Evolutionary conservation across 1,139 yeast species (phyloP), one percentile per base, ranked within the genome.

Genomic region (Diutina ranongensis): DNA sequence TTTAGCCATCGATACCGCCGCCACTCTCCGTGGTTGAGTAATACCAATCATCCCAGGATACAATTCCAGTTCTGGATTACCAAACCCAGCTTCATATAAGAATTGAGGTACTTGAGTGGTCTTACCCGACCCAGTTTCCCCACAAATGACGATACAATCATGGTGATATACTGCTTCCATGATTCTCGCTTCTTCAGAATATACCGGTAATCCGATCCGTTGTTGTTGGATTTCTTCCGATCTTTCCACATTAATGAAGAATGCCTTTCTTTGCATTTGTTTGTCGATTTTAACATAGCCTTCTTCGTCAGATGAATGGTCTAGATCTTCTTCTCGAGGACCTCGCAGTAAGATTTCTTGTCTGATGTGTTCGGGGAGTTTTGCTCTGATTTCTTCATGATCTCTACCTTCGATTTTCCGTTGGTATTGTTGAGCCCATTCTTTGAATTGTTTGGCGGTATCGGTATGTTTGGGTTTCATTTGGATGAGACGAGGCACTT

Each of bases 121-220:
- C 59, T 92, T 92, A 54, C 98, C 98, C 7, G 55, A 51, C 12
- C 54, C 55, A 4, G 54, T 83, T 57, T 83, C 92, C 69, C 98
- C 98, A 67, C 97, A 92, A 32, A 94, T 73, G 15, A 94, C 83
- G 0, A 89, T 79, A 52, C 94, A 84, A 56, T 89, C 97, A 58
- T 92, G 86, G 57, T 92, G 94, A 57, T 85, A 86, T 45, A 94
- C 76, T 1, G 97, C 96, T 60, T 94, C 99, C 97, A 94, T 88
- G 45, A 94, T 85, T 48, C 79, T 71, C 57, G 87, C 96, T 57
- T 94, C 99, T 61, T 88, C 96, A 8, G 83, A 82, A 51, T 77
- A 86, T 1, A 92, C 97, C 0, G 99, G 99, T 20, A 94, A 68
- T 46, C 79, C 73, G 58, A 80, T 65, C 52, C 98, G 71, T 40